Conservation (phyloP, 2,329 filamentous ascomycete genomes). For the Colletotrichum gigasporum region DNA sequence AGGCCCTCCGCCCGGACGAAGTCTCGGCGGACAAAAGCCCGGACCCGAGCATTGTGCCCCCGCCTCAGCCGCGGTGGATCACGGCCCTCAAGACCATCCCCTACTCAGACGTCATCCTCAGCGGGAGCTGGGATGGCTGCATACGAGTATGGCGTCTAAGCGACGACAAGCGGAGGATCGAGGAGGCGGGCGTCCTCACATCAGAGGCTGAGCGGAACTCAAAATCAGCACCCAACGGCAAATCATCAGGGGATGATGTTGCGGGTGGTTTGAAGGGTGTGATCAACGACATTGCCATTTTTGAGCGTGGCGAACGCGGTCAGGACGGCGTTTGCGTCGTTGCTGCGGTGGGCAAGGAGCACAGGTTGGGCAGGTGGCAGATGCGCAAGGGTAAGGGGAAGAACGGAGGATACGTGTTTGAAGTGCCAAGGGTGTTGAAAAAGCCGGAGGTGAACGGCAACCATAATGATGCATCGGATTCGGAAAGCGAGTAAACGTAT, state of each 20-base stretch:
- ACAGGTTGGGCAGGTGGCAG: conserved; percentile 86
- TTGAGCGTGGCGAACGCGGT: conserved; percentile 83
- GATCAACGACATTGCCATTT: conserved; percentile 87
- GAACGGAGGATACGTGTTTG: conserved; percentile 90
- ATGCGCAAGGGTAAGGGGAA: conserved; percentile 65
- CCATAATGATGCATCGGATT: conserved; percentile 38
- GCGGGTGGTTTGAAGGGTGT: conserved; percentile 67
- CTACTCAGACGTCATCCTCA: conserved; percentile 89
- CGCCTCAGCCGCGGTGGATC: conserved; percentile 83
- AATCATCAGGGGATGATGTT: conserved; percentile 31
- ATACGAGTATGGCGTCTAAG: conserved; percentile 87
- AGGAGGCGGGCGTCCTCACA: conserved; percentile 72
- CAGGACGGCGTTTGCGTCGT: conserved; percentile 83
- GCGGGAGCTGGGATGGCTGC: conserved; percentile 93
- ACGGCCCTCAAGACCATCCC: conserved; percentile 88
- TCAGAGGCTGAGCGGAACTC: conserved; percentile 29
- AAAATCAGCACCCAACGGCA: conserved; percentile 21
- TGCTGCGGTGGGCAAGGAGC: conserved; percentile 87
- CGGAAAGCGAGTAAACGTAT: conserved; percentile 30
- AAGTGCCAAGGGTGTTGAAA: conserved; percentile 67
- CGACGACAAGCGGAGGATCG: conserved; percentile 82
- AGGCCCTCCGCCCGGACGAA: conserved; percentile 71
- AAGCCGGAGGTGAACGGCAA: conserved; percentile 45
- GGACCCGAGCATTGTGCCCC: conserved; percentile 65
- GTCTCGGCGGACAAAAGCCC: conserved; percentile 78